Base-by-base conservation (phyloP, 208 protist species). In the Tetramitus jugosus region DNA sequence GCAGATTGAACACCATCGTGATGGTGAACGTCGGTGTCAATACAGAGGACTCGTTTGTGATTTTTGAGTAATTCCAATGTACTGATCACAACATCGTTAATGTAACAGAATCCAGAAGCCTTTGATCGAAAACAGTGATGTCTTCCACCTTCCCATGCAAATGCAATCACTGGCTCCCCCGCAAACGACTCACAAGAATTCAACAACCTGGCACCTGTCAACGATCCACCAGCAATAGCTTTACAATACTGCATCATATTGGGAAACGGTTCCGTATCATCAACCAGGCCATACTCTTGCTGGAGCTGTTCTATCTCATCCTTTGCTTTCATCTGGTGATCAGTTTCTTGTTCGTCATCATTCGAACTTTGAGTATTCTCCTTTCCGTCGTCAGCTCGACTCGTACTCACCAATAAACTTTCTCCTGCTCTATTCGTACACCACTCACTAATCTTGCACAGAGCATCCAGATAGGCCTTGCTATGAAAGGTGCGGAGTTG, bases 81-180 rank as follows among this genome's bases (percentile, higher is more conserved):
- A 39, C 87, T 95, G 13, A 99, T 84, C 1, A 99, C 98, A 85
- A 99, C 98, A 87, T 99, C 98, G 83, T 99, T 99, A 37, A 99
- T 91, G 86, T 99, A 99, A 89, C 98, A 99, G 81, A 99, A 99
- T 1, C 98, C 98, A 78, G 89, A 92, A 1, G 95, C 92, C 83
- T 96, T 89, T 29, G 86, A 84, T 31, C 90, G 91, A 8, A 94
- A 94, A 3, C 94, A 94, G 83, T 99, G 96, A 82, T 99, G 96
- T 77, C 97, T 87, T 35, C 98, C 98, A 49, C 65, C 65, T 71
- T 71, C 65, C 3, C 3, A 71, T 17, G 43, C 49, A 7, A 71
- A 71, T 33, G 35, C 35, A n/a, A 29, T 49, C 4, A 49, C 29
- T 7, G 10, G 20, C n/a, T 71, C 26, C 14, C 33, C 40, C n/a